Evolutionary conservation across 305 asterid genomes (phyloP), one percentile per base, ranked within the genome.

Genomic region (Fraxinus sp.): DNA sequence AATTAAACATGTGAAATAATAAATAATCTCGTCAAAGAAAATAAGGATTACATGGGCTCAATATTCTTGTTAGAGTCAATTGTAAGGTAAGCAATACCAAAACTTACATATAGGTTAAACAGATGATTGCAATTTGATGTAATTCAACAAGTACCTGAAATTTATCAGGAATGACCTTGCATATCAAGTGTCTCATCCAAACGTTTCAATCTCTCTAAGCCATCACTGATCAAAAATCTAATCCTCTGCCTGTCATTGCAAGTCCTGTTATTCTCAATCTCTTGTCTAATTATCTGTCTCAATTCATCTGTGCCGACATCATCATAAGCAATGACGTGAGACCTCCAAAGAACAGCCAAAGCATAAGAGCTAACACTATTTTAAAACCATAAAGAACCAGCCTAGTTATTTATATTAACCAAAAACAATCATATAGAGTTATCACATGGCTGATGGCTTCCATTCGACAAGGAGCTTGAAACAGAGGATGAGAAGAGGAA

Each of bases 141-240:
- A 68, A 26, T 68, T 9, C n/a, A 24, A 11, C 39, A 28, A 68
- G 74, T 28, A 68, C 74, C 36, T 10, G 37, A 68, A 3, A 68
- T 26, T 68, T 13, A 41, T 44, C 39, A 79, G 73, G 80, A 92
- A 49, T 77, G 92, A 24, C 98, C 99, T 86, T 95, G 99, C 98
- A 94, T 94, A 87, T 94, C 94, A 44, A 93, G 97, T 3, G 91
- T 94, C 90, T 92, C 97, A 57, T 92, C 92, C 85, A 94, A 83
- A 0, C 89, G 90, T 91, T 92, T 94, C 80, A 93, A 80, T 83
- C 94, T 91, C 86, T 93, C 94, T 73, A 89, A 52, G 79, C 97
- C 98, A 59, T 94, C 93, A 59, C 97, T 93, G 20, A 93, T 88
- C 90, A 95, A 82, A 79, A 90, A 94, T 79, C 94, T 86, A 82